phyloP scores from a whole-genome alignment of 257 asterid genomes.

The Nicotiana attenuata region DNA sequence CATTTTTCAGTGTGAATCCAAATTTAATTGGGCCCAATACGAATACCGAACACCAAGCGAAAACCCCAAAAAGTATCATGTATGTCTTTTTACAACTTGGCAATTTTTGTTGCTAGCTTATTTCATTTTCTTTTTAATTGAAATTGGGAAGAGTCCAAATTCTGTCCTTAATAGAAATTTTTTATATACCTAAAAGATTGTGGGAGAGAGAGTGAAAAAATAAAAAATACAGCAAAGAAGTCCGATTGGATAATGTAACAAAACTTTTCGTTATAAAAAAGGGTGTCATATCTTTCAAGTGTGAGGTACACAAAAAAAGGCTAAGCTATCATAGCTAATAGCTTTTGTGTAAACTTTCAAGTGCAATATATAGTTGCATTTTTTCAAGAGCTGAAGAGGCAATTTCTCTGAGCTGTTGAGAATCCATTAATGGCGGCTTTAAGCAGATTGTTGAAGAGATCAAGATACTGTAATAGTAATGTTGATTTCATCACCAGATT shows the following conservation, averaged over 20 bases:
- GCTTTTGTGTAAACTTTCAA: neutral
- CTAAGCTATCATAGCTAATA: neutral
- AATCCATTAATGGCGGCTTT: conserved; percentile 47
- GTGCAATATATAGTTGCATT: neutral
- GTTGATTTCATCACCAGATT: conserved; percentile 21
- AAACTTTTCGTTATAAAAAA: neutral
- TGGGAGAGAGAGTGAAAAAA: neutral
- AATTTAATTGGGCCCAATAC: too few relatives aligned
- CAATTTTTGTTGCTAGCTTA: neutral
- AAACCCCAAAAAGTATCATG: neutral
- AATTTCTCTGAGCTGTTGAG: neutral
- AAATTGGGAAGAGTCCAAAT: neutral
- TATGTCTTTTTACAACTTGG: neutral
- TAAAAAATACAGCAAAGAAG: neutral
- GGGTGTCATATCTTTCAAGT: neutral
- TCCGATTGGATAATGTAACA: neutral
- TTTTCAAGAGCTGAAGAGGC: neutral
- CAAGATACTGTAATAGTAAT: conserved; percentile 19
- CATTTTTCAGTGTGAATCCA: rapidly evolving
- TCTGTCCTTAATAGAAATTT: too few relatives aligned
- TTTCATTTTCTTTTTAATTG: neutral
- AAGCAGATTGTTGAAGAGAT: conserved; percentile 32
- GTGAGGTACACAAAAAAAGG: neutral
- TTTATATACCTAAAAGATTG: neutral
- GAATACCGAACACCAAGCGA: too few relatives aligned